Conservation (phyloP, 2,329 filamentous ascomycete genomes). For the Penicillium paneum region DNA sequence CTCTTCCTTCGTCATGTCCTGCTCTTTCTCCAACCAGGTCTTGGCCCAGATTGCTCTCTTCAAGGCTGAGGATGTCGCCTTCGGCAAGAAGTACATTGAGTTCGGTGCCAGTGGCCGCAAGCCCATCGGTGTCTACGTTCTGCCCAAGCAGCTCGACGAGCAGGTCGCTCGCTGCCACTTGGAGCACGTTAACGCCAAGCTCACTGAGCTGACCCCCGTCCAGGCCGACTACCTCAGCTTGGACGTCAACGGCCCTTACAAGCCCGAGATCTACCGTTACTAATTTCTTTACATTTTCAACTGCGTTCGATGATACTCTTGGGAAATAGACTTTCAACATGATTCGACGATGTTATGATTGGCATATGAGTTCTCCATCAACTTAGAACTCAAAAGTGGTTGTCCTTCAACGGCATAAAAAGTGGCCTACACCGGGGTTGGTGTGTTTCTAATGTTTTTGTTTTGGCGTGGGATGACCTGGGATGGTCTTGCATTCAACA, state of each 20-base stretch:
- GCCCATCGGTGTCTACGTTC: conserved; percentile 86
- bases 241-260: conserved; percentile 84
- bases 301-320: conserved; percentile 30
- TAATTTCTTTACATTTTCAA: conserved; percentile 48
- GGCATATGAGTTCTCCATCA: conserved; percentile 50
- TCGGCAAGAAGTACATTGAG: conserved; percentile 91
- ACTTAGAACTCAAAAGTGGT: conserved; percentile 50
- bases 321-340: conserved; percentile 51
- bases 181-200: conserved; percentile 88
- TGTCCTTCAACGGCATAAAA: conserved; percentile 62
- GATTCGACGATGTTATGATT: conserved; percentile 58
- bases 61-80: conserved; percentile 85
- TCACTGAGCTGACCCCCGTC: conserved; percentile 76
- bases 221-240: conserved; percentile 96
- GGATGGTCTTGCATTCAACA: conserved; percentile 41
- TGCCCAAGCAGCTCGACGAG: conserved; percentile 99
- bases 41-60: conserved; percentile 97
- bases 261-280: conserved; percentile 75
- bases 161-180: conserved; percentile 95
- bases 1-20: conserved; percentile 99
- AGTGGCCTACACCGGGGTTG: conserved; percentile 34
- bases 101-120: conserved; percentile 92
- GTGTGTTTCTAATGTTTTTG: conserved; percentile 26
- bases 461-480: conserved; percentile 33
- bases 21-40: conserved; percentile 99